Conservation (phyloP, 2,329 filamentous ascomycete species). For the Dichotomopilus funicola region DNA sequence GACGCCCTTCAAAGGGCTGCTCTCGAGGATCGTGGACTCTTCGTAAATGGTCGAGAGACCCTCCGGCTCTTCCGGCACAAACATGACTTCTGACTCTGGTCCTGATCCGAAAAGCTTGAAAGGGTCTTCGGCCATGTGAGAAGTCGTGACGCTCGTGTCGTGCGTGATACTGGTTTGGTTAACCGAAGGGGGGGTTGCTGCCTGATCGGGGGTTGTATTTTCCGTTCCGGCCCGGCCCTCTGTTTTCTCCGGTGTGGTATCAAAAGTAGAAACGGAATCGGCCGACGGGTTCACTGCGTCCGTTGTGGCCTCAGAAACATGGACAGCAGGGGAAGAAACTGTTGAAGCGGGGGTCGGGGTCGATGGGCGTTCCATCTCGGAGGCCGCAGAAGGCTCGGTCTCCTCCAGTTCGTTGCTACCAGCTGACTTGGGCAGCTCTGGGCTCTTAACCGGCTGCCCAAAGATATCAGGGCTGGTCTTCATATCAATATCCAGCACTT, state of each 20-base stretch:
- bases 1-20: background rate
- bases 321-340: background rate
- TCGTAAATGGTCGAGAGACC: slow-evolving; percentile 25
- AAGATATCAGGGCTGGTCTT: slow-evolving; percentile 32
- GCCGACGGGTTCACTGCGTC: background rate
- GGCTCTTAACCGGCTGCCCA: slow-evolving; percentile 14
- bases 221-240: background rate
- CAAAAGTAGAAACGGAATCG: background rate
- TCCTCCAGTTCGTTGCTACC: background rate
- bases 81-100: slow-evolving; percentile 7
- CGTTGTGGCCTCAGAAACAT: background rate
- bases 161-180: background rate
- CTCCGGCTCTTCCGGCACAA: slow-evolving; percentile 18
- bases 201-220: slow-evolving; percentile 11
- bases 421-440: background rate
- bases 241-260: slow-evolving; percentile 1
- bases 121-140: background rate
- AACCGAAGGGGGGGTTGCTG: slow-evolving; percentile 10
- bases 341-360: background rate
- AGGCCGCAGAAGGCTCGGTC: background rate
- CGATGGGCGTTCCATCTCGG: background rate
- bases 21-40: slow-evolving; percentile 12
- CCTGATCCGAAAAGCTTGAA: background rate
- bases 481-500: slow-evolving; percentile 27
- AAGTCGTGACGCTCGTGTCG: background rate